Base-by-base conservation (phyloP, 768 basidiomycete genomes). In the Russula compacta region DNA sequence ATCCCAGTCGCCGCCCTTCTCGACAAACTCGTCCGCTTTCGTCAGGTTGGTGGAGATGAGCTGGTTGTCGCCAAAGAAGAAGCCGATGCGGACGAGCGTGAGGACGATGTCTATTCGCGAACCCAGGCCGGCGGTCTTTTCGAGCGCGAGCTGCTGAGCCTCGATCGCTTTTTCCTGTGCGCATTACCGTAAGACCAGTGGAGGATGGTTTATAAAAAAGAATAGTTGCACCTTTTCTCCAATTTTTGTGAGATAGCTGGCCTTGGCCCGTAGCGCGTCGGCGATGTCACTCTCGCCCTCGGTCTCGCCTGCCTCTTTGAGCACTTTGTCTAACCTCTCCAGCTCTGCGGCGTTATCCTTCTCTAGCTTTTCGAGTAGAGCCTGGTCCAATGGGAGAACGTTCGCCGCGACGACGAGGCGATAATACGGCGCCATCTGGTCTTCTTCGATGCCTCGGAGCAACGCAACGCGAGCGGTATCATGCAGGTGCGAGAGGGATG, bases 1-100 rank as follows among this genome's bases (percentile, higher is more conserved):
- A 72, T 99, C 95, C 95, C 95, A 99, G 75, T 99, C 95, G 48
- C 95, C 95, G 0, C 95, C 95, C 71, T 92, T 83, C 67, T 98
- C 94, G 56, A 97, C 89, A 46, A 97, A 78, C 89, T 84, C 81
- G 67, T 92, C 88, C 0, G 95, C 95, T 67, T 86, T 85, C 33
- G 82, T 76, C 49, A 98, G 82, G 66, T 91, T 83, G 42, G 77
- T 70, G 0, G 79, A 83, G 53, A 95, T 84, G 64, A 94, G 76
- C 4, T 80, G 72, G 38, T 86, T 81, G 69, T 98, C 89, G 24
- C 79, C 78, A 73, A 89, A 94, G 80, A 98, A 98, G 72, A 98
- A 80, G 0, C 91, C 94, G 57, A 98, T 85, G 36, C 95, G 81
- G 60, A 92, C 85, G 59, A 95, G 84, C 1, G 92, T 85, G 38